phyloP scores from a whole-genome alignment of 176 grass and related monocot species.

The Phoenix dactylifera region DNA sequence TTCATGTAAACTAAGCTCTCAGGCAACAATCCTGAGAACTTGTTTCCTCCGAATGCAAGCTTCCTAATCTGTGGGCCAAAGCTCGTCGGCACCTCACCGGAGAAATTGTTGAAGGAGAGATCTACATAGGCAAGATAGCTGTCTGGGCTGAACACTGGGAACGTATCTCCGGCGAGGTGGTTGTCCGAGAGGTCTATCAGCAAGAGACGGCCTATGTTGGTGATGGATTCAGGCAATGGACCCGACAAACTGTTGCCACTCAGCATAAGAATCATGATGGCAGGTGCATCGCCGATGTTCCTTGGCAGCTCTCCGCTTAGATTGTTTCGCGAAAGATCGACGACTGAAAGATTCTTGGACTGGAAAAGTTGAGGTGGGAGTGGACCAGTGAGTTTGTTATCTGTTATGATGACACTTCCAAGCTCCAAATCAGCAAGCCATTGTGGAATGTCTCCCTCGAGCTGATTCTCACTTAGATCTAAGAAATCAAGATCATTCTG shows the following conservation, averaged over 20 bases:
- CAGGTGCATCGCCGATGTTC: slow-evolving; percentile 13
- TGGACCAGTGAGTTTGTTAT: slow-evolving; percentile 17
- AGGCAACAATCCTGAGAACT: slow-evolving; percentile 7
- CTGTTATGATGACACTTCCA: slow-evolving; percentile 7
- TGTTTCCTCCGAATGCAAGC: slow-evolving; percentile 15
- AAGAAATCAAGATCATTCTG: slow-evolving; percentile 27
- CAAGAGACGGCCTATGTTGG: slow-evolving; percentile 20
- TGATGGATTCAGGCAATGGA: slow-evolving; percentile 14
- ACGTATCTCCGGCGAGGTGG: slow-evolving; percentile 15
- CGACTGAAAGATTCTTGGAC: slow-evolving; percentile 4
- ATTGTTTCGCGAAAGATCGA: slow-evolving; percentile 22
- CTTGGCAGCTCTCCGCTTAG: slow-evolving; percentile 14
- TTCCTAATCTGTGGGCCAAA: slow-evolving; percentile 18
- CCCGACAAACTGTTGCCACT: slow-evolving; percentile 11
- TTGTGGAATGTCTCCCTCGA: slow-evolving; percentile 11
- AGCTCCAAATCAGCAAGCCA: slow-evolving; percentile 9
- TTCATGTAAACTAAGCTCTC: slow-evolving; percentile 10
- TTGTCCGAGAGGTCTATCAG: slow-evolving; percentile 13
- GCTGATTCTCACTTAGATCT: slow-evolving; percentile 24
- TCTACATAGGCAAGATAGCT: slow-evolving; percentile 17
- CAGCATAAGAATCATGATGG: slow-evolving; percentile 17
- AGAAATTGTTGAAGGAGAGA: slow-evolving; percentile 19
- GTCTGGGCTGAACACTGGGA: slow-evolving; percentile 8
- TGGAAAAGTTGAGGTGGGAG: slow-evolving; percentile 17
- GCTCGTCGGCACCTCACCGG: slow-evolving; percentile 4